These are phyloP conservation scores for Linaria vulgaris DNA, from an alignment of 257 asterid species.

Conservation along the genomic window DNA sequence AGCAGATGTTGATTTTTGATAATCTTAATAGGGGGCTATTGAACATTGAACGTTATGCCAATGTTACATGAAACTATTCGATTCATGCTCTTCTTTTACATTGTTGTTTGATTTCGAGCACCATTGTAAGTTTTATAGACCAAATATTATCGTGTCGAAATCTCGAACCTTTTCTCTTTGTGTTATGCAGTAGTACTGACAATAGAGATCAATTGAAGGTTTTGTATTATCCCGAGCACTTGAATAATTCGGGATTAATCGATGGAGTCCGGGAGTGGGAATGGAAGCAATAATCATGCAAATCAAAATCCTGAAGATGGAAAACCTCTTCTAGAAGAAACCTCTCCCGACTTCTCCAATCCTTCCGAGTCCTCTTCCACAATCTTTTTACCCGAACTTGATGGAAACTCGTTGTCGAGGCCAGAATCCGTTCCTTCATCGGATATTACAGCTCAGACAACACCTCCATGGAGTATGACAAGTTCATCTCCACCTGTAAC, in stretches of 20 bases:
- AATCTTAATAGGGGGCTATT: too few species aligned
- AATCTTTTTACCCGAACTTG: slow-evolving; percentile 21
- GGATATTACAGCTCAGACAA: slow-evolving; percentile 13
- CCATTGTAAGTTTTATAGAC: background rate
- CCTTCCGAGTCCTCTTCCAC: slow-evolving; percentile 32
- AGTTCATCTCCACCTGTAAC: slow-evolving; percentile 27
- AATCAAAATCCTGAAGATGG: slow-evolving; percentile 18
- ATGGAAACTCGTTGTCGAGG: slow-evolving; percentile 23
- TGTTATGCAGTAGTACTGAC: too few species aligned
- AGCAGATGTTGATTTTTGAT: too few species aligned
- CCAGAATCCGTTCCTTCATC: slow-evolving; percentile 25
- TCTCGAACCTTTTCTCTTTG: too few species aligned
- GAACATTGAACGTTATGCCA: too few species aligned
- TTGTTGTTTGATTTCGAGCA: too few species aligned
- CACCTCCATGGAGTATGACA: slow-evolving; percentile 34
- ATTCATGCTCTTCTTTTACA: too few species aligned
- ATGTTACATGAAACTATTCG: too few species aligned
- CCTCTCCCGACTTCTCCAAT: slow-evolving; percentile 18
- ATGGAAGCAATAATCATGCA: slow-evolving; percentile 23
- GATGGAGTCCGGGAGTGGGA: slow-evolving; percentile 43
- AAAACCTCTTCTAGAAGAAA: slow-evolving; percentile 13
- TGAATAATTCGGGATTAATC: slow-evolving; percentile 8
- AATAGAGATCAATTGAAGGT: too few species aligned
- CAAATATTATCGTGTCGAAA: too few species aligned
- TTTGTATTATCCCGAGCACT: background rate